Conservation (phyloP, 1,284 basidiomycete species). For the Tremellales sp. region DNA sequence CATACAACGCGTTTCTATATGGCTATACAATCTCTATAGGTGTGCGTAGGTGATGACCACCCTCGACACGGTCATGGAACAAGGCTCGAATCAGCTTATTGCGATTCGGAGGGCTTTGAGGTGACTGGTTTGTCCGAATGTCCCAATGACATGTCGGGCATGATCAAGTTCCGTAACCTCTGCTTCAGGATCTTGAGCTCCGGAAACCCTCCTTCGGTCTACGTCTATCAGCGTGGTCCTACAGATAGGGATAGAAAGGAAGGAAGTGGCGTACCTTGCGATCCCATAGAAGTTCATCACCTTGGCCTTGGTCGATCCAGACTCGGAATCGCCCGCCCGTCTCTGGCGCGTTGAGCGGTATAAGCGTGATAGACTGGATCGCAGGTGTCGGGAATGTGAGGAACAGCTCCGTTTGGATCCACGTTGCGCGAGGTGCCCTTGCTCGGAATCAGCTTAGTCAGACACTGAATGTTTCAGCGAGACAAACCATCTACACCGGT, state of each 20-base stretch:
- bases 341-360: constrained; percentile 72
- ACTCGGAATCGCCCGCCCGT: constrained; percentile 82
- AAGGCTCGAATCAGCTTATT: not conserved
- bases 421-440: constrained; percentile 62
- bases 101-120: too few relatives aligned
- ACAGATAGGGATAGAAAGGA: not conserved
- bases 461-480: not conserved
- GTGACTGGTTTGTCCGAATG: constrained; percentile 63
- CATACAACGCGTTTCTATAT: too few relatives aligned
- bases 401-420: constrained; percentile 83
- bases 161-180: constrained; percentile 70
- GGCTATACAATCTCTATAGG: too few relatives aligned
- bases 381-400: constrained; percentile 77
- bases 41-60: not conserved
- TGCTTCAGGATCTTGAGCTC: constrained; percentile 72
- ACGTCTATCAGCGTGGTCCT: constrained; percentile 32
- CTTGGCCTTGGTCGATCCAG: constrained; percentile 59
- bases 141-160: constrained; percentile 72
- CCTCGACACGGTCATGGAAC: not conserved
- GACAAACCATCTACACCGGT: constrained; percentile 60
- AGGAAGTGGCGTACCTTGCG: constrained; percentile 33
- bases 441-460: constrained; percentile 1
- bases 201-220: constrained; percentile 83
- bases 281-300: constrained; percentile 47
- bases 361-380: constrained; percentile 62